Base-by-base conservation (phyloP, 768 basidiomycete species). In the Fistulinella prunicolor region DNA sequence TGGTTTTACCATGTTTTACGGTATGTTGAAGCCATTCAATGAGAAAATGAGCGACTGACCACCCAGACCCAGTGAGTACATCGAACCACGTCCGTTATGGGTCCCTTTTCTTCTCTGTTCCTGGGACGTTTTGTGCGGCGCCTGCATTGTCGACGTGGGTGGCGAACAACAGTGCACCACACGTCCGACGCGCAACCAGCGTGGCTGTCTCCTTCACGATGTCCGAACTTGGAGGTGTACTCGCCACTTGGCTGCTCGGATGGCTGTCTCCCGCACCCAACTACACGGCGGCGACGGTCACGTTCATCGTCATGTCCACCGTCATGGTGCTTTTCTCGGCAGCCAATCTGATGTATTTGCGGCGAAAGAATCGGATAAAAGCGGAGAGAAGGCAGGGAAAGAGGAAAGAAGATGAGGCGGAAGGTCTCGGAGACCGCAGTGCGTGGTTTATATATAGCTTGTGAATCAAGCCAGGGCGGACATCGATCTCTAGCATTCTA, bases 231-330 rank as follows among this genome's bases (percentile, higher is more conserved):
- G 81, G 81, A 2, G 80, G 80, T 2, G 81, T 84, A 46, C 74
- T 84, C 17, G 70, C 76, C 3, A 83, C 81, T 0, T 84, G 82
- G 82, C 72, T 83, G 3, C 61, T 82, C 19, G 81, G 80, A 12
- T 55, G 55, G 1, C 59, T 82, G 3, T 81, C 78, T 6, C 63
- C 74, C 0, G 68, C 73, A 0, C 81, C 81, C 2, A 50, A 68
- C n/a, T 83, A 82, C 53, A 72, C 57, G 4, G 65, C 70, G 30
- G 82, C 78, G 0, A 76, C 78, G 2, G 52, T 68, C 42, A 65
- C 62, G 16, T 62, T 64, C 26, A 57, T 70, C 6, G 57, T 51
- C 43, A 66, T 72, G 68, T 73, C 78, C 0, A 55, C 71, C 1
- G 50, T 68, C 26, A 75, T 75, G 65, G 52, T 68, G 0, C 55